These are phyloP conservation scores for Vanderwaltozyma yarrowii DNA, from an alignment of 805 yeast species.

Conservation along the genomic window DNA sequence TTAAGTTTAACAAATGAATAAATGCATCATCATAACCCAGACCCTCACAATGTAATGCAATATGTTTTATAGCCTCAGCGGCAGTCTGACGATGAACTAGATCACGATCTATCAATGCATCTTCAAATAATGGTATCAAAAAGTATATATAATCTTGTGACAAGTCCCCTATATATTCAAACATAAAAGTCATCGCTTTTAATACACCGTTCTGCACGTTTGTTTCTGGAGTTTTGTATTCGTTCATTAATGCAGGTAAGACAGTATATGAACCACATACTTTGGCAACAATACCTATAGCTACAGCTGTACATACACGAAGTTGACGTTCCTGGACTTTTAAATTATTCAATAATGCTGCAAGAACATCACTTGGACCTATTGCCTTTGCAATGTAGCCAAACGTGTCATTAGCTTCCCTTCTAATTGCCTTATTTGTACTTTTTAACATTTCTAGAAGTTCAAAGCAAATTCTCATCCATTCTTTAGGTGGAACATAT, in stretches of 20 bases:
- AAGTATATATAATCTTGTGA: slow-evolving; percentile 77
- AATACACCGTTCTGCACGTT: slow-evolving; percentile 94
- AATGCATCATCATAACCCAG: slow-evolving; percentile 71
- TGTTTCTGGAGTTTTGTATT: slow-evolving; percentile 81
- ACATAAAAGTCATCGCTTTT: slow-evolving; percentile 81
- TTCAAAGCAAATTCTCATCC: slow-evolving; percentile 95
- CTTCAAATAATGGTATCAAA: slow-evolving; percentile 68
- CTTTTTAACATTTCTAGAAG: slow-evolving; percentile 81
- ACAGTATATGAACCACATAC: slow-evolving; percentile 89
- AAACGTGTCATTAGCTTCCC: slow-evolving; percentile 82
- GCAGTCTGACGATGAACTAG: slow-evolving; percentile 94
- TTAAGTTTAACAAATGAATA: slow-evolving; percentile 66
- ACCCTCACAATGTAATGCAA: slow-evolving; percentile 73
- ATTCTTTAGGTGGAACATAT: slow-evolving; percentile 79
- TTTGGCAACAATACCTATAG: slow-evolving; percentile 93
- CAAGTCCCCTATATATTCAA: slow-evolving; percentile 79
- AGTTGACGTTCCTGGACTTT: slow-evolving; percentile 92
- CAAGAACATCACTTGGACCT: slow-evolving; percentile 92
- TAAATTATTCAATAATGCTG: slow-evolving; percentile 70
- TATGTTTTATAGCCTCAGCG: slow-evolving; percentile 71
- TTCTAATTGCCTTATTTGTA: slow-evolving; percentile 61
- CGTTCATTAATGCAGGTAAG: slow-evolving; percentile 90
- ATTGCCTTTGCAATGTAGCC: slow-evolving; percentile 85
- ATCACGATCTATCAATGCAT: slow-evolving; percentile 84
- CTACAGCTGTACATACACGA: slow-evolving; percentile 95